Conservation (phyloP, 148 eudicot species). For the Tetragonia tetragonoides region DNA sequence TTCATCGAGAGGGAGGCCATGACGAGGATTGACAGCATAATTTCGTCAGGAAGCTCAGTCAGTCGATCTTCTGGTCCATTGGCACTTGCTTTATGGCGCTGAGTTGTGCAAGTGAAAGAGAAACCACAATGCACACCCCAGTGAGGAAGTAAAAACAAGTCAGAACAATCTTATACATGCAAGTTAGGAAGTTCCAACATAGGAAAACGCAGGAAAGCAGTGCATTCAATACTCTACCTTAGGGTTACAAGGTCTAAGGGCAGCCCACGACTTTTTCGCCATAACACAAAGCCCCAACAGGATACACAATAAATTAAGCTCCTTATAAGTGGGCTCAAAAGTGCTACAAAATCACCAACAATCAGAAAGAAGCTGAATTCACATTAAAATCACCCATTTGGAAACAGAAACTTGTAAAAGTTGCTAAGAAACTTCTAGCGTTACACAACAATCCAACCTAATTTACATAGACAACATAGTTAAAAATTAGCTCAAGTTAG, state of each 20-base stretch:
- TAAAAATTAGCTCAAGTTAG: too few species aligned
- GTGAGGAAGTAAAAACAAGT: too few species aligned
- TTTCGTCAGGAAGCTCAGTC: constrained; percentile 2
- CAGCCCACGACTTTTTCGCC: background rate
- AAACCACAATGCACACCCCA: background rate
- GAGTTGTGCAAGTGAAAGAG: background rate
- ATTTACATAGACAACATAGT: too few species aligned
- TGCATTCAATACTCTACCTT: background rate
- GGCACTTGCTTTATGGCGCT: background rate
- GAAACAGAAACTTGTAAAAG: too few species aligned
- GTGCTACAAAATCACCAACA: background rate
- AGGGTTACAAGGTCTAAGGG: background rate
- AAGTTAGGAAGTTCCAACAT: too few species aligned
- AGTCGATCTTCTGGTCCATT: background rate
- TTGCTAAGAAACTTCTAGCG: too few species aligned
- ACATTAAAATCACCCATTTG: too few species aligned
- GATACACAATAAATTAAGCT: background rate
- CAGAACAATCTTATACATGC: background rate
- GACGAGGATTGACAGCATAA: constrained; percentile 1
- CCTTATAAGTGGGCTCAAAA: too few species aligned
- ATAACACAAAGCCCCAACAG: background rate
- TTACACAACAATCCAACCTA: too few species aligned
- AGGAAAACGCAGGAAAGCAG: background rate
- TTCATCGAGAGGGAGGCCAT: background rate
- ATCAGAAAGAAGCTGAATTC: too few species aligned